These are phyloP conservation scores for Penicillium angulare DNA, from an alignment of 495 filamentous ascomycete genomes.

Conservation along the genomic window DNA sequence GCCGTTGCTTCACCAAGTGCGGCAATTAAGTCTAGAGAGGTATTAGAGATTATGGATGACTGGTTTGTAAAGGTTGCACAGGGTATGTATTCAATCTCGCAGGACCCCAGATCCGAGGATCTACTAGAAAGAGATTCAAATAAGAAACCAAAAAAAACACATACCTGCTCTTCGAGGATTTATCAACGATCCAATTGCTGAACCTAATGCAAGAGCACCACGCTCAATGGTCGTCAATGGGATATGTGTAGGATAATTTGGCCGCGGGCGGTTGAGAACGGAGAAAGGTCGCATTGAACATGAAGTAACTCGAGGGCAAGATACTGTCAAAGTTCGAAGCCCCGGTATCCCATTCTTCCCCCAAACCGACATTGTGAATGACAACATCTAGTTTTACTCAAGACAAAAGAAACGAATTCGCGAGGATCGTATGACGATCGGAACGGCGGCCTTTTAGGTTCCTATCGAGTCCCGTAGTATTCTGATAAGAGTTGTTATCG, in stretches of 20 bases:
- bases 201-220: slow-evolving; percentile 74
- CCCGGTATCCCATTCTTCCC: slow-evolving; percentile 23
- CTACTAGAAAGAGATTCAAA: too few species aligned
- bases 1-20: slow-evolving; percentile 90
- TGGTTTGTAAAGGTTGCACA: neutral
- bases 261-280: slow-evolving; percentile 71
- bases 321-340: slow-evolving; percentile 16
- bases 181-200: slow-evolving; percentile 72
- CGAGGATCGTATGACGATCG: slow-evolving; percentile 29
- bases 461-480: slow-evolving; percentile 21
- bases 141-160: too few species aligned
- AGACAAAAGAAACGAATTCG: neutral
- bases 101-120: too few species aligned
- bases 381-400: too few species aligned
- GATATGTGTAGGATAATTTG: slow-evolving; percentile 82
- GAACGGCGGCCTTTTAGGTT: slow-evolving; percentile 20
- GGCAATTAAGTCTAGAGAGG: slow-evolving; percentile 77
- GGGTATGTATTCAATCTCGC: neutral
- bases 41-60: slow-evolving; percentile 1
- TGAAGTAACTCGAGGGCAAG: slow-evolving; percentile 4
- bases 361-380: slow-evolving; percentile 32
- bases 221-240: slow-evolving; percentile 79
- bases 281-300: slow-evolving; percentile 57
- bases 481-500: slow-evolving; percentile 28
- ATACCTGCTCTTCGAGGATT: slow-evolving; percentile 77